phyloP scores from a whole-genome alignment of 2,329 filamentous ascomycete genomes.

The Scolecobasidium constrictum region DNA sequence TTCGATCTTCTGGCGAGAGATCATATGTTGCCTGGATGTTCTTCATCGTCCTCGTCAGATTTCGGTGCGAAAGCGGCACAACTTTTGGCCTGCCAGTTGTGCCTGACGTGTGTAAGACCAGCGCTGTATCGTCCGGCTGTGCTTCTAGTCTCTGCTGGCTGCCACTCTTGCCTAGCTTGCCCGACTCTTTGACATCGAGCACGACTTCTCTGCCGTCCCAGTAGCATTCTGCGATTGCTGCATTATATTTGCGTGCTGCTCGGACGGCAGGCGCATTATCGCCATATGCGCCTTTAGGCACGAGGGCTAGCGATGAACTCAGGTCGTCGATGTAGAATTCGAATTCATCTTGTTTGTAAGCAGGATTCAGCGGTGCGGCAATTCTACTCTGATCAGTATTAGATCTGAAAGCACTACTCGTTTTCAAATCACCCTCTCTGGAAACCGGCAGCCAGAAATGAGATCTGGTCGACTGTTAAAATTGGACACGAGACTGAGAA shows the following conservation, averaged over 20 bases:
- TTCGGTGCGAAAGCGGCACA: constrained; percentile 70
- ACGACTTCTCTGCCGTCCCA: constrained; percentile 63
- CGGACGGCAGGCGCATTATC: constrained; percentile 60
- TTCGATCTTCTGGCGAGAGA: constrained; percentile 59
- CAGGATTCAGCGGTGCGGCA: constrained; percentile 77
- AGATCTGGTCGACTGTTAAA: constrained; percentile 2
- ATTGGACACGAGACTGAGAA: not conserved
- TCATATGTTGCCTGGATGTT: constrained; percentile 74
- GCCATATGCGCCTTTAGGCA: constrained; percentile 59
- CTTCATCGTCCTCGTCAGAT: constrained; percentile 50
- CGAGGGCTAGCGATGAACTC: constrained; percentile 65
- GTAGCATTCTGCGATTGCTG: constrained; percentile 79
- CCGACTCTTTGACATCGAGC: constrained; percentile 66
- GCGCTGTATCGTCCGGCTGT: constrained; percentile 66
- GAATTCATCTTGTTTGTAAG: constrained; percentile 82
- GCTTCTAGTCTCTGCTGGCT: constrained; percentile 40
- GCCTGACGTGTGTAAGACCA: constrained; percentile 75
- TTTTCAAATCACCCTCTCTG: constrained; percentile 54
- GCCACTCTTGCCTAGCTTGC: constrained; percentile 48
- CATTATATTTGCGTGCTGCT: constrained; percentile 67
- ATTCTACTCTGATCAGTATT: too few species aligned
- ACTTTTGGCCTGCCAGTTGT: constrained; percentile 81
- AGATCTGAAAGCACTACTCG: too few species aligned
- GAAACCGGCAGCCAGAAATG: constrained; percentile 77
- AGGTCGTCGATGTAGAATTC: constrained; percentile 88